phyloP scores from a whole-genome alignment of 1,284 basidiomycete genomes.

The Sutorius eximius region DNA sequence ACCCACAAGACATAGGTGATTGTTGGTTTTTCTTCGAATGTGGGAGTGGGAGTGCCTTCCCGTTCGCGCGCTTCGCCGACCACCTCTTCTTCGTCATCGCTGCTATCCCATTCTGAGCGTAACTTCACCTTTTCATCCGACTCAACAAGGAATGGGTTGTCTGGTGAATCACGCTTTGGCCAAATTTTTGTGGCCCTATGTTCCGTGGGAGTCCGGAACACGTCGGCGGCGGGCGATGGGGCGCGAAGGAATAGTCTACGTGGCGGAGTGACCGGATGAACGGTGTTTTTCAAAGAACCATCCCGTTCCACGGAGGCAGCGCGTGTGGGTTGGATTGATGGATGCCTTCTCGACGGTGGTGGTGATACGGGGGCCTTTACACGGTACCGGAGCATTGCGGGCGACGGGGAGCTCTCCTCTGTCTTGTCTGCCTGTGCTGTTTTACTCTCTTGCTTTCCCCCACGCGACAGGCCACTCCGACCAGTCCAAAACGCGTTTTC shows the following conservation, averaged over 20 bases:
- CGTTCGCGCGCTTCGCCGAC: constrained; percentile 29
- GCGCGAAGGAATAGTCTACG: constrained; percentile 24
- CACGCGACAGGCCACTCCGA: constrained; percentile 13
- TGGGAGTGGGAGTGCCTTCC: constrained; percentile 31
- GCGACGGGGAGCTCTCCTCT: constrained; percentile 24
- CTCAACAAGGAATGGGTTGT: constrained; percentile 51
- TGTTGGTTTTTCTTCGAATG: constrained; percentile 45
- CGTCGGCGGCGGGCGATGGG: constrained; percentile 2
- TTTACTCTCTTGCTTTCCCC: constrained; percentile 9
- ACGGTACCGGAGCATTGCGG: constrained; percentile 29
- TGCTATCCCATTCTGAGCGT: constrained; percentile 33
- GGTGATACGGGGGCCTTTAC: constrained; percentile 39
- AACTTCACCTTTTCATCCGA: constrained; percentile 13
- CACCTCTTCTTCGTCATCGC: constrained; percentile 28
- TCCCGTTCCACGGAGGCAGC: constrained; percentile 26
- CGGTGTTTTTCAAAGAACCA: neutral
- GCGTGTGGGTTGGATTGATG: constrained; percentile 23
- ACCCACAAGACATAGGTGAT: constrained; percentile 53
- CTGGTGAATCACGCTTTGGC: constrained; percentile 50
- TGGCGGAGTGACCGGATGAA: constrained; percentile 27
- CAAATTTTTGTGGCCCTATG: constrained; percentile 21
- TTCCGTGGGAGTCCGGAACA: constrained; percentile 26
- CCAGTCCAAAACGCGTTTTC: constrained; percentile 39
- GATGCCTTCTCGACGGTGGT: constrained; percentile 37
- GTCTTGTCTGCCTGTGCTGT: constrained; percentile 8